Conservation (phyloP, 2,329 filamentous ascomycete genomes). For the Geoglossum cookeanum region DNA sequence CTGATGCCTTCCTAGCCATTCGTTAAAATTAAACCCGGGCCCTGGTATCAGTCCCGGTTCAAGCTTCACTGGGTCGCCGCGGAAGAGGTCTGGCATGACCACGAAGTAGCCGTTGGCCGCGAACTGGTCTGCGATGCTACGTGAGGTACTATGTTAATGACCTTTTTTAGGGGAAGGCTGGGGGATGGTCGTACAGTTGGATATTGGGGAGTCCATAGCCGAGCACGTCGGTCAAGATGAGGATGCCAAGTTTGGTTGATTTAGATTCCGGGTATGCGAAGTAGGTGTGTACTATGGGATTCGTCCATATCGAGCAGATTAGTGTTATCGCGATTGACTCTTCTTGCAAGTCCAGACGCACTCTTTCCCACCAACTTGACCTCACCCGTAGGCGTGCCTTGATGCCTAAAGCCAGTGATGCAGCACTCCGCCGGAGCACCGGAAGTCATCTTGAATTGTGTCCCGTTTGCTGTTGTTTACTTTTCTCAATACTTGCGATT, state of each 20-base stretch:
- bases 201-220: constrained; percentile 29
- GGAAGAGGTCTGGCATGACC: constrained; percentile 52
- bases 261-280: constrained; percentile 28
- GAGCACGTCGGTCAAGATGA: constrained; percentile 31
- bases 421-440: constrained; percentile 34
- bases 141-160: neutral
- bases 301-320: too few species aligned
- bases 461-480: neutral
- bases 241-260: constrained; percentile 22
- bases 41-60: constrained; percentile 22
- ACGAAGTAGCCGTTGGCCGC: constrained; percentile 54
- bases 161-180: neutral
- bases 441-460: constrained; percentile 29
- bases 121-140: constrained; percentile 47
- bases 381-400: constrained; percentile 31
- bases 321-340: too few species aligned
- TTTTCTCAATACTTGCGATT: neutral
- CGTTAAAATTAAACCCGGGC: constrained; percentile 20
- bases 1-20: neutral
- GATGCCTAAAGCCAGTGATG: constrained; percentile 31
- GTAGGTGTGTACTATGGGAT: constrained; percentile 26
- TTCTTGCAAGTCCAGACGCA: constrained; percentile 11
- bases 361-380: constrained; percentile 24
- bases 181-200: constrained; percentile 23
- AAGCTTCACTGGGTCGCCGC: constrained; percentile 32